Percentiles rank a stretch among this genome's conserved stretches.
phyloP scores from a whole-genome alignment of 2,329 filamentous ascomycete genomes.

The Coniella lustricola region DNA sequence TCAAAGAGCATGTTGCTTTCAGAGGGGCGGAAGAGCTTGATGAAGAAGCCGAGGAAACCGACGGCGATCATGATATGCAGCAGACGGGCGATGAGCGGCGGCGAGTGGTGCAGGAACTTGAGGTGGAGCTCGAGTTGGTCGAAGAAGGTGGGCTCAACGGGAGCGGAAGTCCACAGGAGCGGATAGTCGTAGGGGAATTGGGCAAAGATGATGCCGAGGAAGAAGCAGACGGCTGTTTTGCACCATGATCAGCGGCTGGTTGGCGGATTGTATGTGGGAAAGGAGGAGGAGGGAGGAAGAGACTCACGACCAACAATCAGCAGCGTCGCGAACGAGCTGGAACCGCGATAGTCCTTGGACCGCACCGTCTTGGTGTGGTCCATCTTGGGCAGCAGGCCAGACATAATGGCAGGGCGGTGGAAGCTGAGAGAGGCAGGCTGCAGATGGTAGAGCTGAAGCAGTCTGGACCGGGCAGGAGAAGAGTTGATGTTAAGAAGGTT shows the following conservation, averaged over 20 bases:
- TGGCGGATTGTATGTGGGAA: conserved; percentile 10
- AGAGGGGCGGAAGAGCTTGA: conserved; percentile 88
- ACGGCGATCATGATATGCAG: conserved; percentile 88
- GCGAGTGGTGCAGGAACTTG: conserved; percentile 82
- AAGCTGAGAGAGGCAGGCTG: neutral
- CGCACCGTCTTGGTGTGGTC: conserved; percentile 51
- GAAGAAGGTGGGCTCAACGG: conserved; percentile 62
- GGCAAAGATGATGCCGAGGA: conserved; percentile 96
- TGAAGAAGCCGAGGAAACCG: conserved; percentile 80
- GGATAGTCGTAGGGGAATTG: conserved; percentile 94
- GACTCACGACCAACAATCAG: conserved; percentile 89
- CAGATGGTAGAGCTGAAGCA: too few species aligned
- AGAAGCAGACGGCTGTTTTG: conserved; percentile 76
- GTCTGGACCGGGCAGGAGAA: too few species aligned
- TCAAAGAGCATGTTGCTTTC: conserved; percentile 96
- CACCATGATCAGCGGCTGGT: too few species aligned
- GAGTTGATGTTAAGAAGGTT: too few species aligned
- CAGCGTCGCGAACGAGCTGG: conserved; percentile 84
- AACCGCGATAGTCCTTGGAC: conserved; percentile 51
- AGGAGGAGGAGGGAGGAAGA: conserved; percentile 9
- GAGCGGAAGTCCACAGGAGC: conserved; percentile 69
- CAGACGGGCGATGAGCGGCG: conserved; percentile 85
- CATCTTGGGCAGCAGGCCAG: conserved; percentile 22
- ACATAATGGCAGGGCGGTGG: conserved; percentile 4
- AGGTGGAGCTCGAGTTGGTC: conserved; percentile 84